These are phyloP conservation scores for Plasmodium falciparum DNA, from an alignment of 169 alveolate species.

Conservation along the genomic window DNA sequence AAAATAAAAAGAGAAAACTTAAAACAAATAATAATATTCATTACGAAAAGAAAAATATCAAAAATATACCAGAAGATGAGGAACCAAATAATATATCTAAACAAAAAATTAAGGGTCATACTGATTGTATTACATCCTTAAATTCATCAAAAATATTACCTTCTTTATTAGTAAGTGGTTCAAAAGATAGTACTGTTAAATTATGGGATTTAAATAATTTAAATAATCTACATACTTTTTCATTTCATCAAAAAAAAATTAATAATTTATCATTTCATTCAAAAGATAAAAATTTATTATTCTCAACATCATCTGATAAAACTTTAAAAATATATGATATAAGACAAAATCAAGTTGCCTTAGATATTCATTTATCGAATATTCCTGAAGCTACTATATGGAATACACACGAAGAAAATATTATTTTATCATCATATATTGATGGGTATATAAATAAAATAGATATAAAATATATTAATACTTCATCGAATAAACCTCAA, in stretches of 20 bases:
- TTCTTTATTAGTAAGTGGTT: constrained; percentile 59
- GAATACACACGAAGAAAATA: constrained; percentile 20
- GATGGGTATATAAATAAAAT: constrained; percentile 40
- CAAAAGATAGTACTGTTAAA: constrained; percentile 51
- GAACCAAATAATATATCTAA: constrained; percentile 1
- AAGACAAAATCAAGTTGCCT: constrained; percentile 26
- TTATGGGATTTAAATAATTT: constrained; percentile 52
- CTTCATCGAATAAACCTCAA: constrained; percentile 3
- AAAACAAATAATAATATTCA: neutral
- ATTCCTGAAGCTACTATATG: constrained; percentile 62
- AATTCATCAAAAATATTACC: constrained; percentile 28
- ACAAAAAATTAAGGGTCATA: constrained; percentile 31
- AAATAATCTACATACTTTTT: constrained; percentile 14
- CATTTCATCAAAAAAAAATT: constrained; percentile 39
- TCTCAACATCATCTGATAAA: constrained; percentile 55
- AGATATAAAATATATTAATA: constrained; percentile 30
- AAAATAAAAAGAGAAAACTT: neutral
- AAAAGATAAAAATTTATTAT: constrained; percentile 19
- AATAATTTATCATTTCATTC: constrained; percentile 41
- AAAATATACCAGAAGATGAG: neutral
- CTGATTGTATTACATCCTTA: constrained; percentile 47
- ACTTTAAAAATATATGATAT: constrained; percentile 62
- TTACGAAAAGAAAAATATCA: neutral
- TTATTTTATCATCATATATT: constrained; percentile 24
- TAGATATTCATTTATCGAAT: constrained; percentile 18